A percentile compares a stretch with the other conserved stretches of the same genome.
These are phyloP conservation scores for Pleurotus giganteus DNA, from an alignment of 768 basidiomycete genomes.

Conservation along the genomic window DNA sequence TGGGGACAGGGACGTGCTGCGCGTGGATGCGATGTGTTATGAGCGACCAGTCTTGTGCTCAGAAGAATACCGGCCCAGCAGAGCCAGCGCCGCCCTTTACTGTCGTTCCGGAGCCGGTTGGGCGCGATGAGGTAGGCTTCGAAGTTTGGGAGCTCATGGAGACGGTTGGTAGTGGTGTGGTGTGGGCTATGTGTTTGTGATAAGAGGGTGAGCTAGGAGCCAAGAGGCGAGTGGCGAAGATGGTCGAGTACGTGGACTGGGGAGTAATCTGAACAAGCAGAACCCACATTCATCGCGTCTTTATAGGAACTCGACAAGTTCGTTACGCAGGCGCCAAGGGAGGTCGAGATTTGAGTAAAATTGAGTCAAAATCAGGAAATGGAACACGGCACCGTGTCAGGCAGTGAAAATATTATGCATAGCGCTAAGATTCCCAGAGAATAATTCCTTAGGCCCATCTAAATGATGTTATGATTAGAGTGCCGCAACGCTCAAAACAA, in stretches of 20 bases:
- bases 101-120: constrained; percentile 33
- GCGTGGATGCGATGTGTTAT: constrained; percentile 15
- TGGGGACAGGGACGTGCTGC: not conserved
- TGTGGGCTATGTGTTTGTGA: not conserved
- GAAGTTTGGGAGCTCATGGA: constrained; percentile 37
- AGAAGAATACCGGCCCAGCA: constrained; percentile 62
- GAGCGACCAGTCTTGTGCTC: constrained; percentile 21
- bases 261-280: constrained; percentile 1
- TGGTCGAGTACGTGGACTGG: not conserved
- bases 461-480: not conserved
- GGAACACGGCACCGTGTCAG: constrained; percentile 25
- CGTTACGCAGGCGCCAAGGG: constrained; percentile 12
- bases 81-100: constrained; percentile 50
- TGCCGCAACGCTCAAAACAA: constrained; percentile 10
- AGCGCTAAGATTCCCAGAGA: constrained; percentile 17
- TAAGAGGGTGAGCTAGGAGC: constrained; percentile 9
- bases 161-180: constrained; percentile 12
- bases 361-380: constrained; percentile 40
- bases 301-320: constrained; percentile 10
- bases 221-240: not conserved
- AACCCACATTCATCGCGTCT: constrained; percentile 8
- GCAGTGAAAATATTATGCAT: constrained; percentile 20
- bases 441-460: constrained; percentile 2
- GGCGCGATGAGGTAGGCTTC: constrained; percentile 28
- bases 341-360: constrained; percentile 27